Base-by-base conservation (phyloP, 2,329 filamentous ascomycete genomes). In the Aspergillus luchuensis region DNA sequence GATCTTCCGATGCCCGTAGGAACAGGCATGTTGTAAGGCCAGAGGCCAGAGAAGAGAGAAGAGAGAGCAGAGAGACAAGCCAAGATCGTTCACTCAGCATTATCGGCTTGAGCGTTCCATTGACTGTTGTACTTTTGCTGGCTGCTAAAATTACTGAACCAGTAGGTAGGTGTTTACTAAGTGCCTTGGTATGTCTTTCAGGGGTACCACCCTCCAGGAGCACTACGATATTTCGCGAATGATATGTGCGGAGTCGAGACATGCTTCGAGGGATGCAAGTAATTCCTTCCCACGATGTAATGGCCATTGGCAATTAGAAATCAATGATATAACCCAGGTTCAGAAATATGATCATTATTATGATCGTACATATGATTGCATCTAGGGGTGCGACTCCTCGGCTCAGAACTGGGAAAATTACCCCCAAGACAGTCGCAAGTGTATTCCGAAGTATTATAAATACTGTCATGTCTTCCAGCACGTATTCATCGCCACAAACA, bases 121-220 rank as follows among this genome's bases (percentile, higher is more conserved):
- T 30, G 19, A 38, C 10, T 28, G 25, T 21, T 47, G 38, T 55
- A 55, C 52, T 55, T 55, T 55, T 47, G 52, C n/a, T 36, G 11
- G 11, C 33, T 36, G 33, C 33, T 36, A 36, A 11, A 33, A 33
- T 11, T 55, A 33, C 28, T 33, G n/a, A 23, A 6, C 10, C 36
- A 33, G 23, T 19, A 30, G 28, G 4, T 45, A 39, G 4, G 51
- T 36, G 38, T 38, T 8, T 13, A 10, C 15, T 13, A 13, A 38
- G 0, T 23, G 17, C 36, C 15, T 5, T 19, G 28, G 23, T 23
- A n/a, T 36, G 33, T 28, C 38, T 38, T 25, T 49, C 47, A 49
- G 47, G 47, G 47, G 47, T 49, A 17, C 15, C 23, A 21, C 25
- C 25, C 25, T 28, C n/a, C 25, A 8, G n/a, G 8, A 30, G 13